phyloP scores from a whole-genome alignment of 75 land plant species.

The Selaginella moellendorffii region DNA sequence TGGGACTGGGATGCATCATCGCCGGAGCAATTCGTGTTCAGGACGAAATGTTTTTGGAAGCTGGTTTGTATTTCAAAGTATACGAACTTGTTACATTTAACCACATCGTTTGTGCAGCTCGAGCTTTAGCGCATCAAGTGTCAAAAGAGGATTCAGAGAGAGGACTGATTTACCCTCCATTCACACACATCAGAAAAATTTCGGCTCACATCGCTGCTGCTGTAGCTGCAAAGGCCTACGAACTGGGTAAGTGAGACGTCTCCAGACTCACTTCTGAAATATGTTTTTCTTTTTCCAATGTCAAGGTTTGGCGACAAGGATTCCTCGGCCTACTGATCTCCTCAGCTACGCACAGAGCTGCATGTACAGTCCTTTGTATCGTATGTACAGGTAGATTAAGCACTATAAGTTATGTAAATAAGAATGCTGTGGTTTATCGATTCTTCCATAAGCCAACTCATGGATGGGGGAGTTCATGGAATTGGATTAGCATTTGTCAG shows the following conservation, averaged over 20 bases:
- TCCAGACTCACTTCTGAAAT: not conserved
- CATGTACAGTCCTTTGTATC: constrained; percentile 69
- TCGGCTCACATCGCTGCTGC: constrained; percentile 77
- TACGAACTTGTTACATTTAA: not conserved
- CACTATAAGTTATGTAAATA: not conserved
- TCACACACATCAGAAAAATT: constrained; percentile 62
- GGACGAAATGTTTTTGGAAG: constrained; percentile 82
- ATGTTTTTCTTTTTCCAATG: not conserved
- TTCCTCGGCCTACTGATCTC: constrained; percentile 53
- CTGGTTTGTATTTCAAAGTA: constrained; percentile 37
- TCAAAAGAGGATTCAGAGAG: constrained; percentile 49
- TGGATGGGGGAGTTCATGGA: too few relatives aligned
- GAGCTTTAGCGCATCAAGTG: constrained; percentile 63
- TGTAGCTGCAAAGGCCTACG: constrained; percentile 77
- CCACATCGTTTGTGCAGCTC: constrained; percentile 35
- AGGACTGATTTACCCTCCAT: constrained; percentile 74
- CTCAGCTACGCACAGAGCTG: constrained; percentile 70
- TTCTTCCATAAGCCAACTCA: too few relatives aligned
- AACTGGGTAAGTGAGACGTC: constrained; percentile 38
- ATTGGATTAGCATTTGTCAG: too few relatives aligned
- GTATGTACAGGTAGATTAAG: constrained; percentile 23
- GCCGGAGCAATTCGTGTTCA: constrained; percentile 86
- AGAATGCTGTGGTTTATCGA: not conserved
- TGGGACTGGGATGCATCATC: constrained; percentile 82
- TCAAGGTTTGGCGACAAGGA: constrained; percentile 46